phyloP scores from a whole-genome alignment of 805 yeast genomes.

The Candida pini region DNA sequence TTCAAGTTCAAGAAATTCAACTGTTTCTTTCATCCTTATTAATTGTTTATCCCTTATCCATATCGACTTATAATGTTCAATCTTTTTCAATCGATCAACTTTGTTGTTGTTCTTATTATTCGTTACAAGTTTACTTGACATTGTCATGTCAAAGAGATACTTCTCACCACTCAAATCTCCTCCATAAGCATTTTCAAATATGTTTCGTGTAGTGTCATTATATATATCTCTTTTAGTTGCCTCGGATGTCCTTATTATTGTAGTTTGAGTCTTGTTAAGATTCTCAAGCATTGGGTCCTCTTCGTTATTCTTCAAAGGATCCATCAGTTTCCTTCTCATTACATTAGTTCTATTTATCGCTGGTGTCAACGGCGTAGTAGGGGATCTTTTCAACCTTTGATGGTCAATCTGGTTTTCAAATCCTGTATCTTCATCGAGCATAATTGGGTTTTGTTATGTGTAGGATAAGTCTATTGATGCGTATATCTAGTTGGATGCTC shows the following conservation, averaged over 20 bases:
- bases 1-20: slow-evolving; percentile 21
- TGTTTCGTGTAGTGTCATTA: not conserved
- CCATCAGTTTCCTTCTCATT: slow-evolving; percentile 18
- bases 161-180: slow-evolving; percentile 1
- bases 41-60: slow-evolving; percentile 16
- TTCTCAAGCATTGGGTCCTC: slow-evolving; percentile 2
- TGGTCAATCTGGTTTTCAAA: not conserved
- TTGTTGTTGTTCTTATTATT: not conserved
- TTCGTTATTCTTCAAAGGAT: slow-evolving; percentile 1
- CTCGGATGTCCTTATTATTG: slow-evolving; percentile 1
- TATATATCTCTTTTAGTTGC: not conserved
- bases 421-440: not conserved
- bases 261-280: slow-evolving; percentile 2
- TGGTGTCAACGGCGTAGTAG: slow-evolving; percentile 30
- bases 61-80: not conserved
- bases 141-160: slow-evolving; percentile 1
- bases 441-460: not conserved
- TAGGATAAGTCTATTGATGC: too few species aligned
- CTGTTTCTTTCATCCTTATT: slow-evolving; percentile 7
- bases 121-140: not conserved
- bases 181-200: not conserved
- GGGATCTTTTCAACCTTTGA: slow-evolving; percentile 21
- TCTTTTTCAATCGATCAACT: not conserved
- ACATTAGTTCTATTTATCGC: slow-evolving; percentile 20
- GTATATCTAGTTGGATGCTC: too few species aligned